A percentile compares a stretch with the other conserved stretches of the same genome.
phyloP scores from a whole-genome alignment of 768 basidiomycete species.

The Brasilioporus rufonigricans region DNA sequence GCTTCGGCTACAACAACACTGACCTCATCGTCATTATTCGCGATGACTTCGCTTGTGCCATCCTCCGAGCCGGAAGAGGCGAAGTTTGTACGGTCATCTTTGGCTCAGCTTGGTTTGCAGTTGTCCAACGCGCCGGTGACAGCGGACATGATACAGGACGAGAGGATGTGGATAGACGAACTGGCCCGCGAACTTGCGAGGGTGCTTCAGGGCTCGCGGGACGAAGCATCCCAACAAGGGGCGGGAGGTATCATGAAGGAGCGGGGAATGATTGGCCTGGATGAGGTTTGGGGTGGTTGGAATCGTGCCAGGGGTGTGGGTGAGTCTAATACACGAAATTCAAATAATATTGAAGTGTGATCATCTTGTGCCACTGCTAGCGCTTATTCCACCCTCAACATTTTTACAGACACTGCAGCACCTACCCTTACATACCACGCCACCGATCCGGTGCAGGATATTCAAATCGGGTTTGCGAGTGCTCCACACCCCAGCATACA shows the following conservation, averaged over 20 bases:
- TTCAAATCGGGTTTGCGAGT: conserved; percentile 77
- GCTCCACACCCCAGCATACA: conserved; percentile 79
- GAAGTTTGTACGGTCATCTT: conserved; percentile 82
- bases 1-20: conserved; percentile 21
- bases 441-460: conserved; percentile 62
- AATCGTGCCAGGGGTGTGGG: conserved; percentile 91
- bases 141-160: conserved; percentile 83
- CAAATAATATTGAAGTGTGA: background rate
- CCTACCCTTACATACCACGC: conserved; percentile 61
- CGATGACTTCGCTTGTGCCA: conserved; percentile 32
- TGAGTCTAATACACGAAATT: conserved; percentile 29
- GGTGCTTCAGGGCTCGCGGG: conserved; percentile 54
- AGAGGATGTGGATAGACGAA: conserved; percentile 73
- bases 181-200: conserved; percentile 79
- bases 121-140: conserved; percentile 81
- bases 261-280: conserved; percentile 80
- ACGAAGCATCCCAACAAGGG: conserved; percentile 14
- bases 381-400: conserved; percentile 86
- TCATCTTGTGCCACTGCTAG: conserved; percentile 38
- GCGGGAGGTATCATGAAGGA: conserved; percentile 67
- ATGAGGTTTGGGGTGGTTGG: conserved; percentile 96
- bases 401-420: conserved; percentile 74
- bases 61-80: conserved; percentile 74
- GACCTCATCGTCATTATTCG: conserved; percentile 23
- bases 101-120: conserved; percentile 86